phyloP scores from a whole-genome alignment of 208 protist genomes.

The Crithidia acanthocephali region DNA sequence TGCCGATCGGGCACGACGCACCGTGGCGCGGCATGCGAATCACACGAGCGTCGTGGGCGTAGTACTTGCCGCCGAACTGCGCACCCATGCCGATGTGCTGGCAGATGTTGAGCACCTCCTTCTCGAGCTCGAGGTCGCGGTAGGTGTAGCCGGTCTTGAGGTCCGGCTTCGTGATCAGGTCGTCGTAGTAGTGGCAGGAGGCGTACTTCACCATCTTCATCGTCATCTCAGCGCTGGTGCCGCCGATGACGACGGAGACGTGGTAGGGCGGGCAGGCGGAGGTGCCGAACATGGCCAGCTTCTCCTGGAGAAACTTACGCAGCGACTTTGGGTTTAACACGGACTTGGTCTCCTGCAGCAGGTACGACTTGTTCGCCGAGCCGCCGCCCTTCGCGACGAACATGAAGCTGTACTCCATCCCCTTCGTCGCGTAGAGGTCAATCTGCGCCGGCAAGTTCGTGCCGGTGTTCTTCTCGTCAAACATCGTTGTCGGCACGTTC shows the following conservation, averaged over 20 bases:
- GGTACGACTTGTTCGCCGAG: constrained; percentile 97
- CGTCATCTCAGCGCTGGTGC: constrained; percentile 95
- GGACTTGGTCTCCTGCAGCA: constrained; percentile 97
- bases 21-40: constrained; percentile 95
- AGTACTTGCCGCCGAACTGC: constrained; percentile 99
- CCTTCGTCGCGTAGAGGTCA: constrained; percentile 95
- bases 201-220: constrained; percentile 98
- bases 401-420: constrained; percentile 95
- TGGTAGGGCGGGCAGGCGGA: constrained; percentile 98
- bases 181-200: constrained; percentile 94
- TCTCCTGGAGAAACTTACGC: constrained; percentile 93
- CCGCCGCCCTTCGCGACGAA: constrained; percentile 98
- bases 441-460: constrained; percentile 98
- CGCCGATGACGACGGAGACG: constrained; percentile 96
- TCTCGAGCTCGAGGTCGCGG: constrained; percentile 95
- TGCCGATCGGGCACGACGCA: constrained; percentile 91
- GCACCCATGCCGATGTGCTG: constrained; percentile 95
- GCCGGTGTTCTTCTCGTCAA: constrained; percentile 97
- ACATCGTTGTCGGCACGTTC: constrained; percentile 96
- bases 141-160: constrained; percentile 88
- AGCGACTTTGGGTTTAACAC: constrained; percentile 94
- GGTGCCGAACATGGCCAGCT: constrained; percentile 95
- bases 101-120: constrained; percentile 89
- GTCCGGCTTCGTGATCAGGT: constrained; percentile 93
- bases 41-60: constrained; percentile 97